Evolutionary conservation across 192 early-diverging fungal species (phyloP).

Genomic region (Backusella liffmaniae): DNA sequence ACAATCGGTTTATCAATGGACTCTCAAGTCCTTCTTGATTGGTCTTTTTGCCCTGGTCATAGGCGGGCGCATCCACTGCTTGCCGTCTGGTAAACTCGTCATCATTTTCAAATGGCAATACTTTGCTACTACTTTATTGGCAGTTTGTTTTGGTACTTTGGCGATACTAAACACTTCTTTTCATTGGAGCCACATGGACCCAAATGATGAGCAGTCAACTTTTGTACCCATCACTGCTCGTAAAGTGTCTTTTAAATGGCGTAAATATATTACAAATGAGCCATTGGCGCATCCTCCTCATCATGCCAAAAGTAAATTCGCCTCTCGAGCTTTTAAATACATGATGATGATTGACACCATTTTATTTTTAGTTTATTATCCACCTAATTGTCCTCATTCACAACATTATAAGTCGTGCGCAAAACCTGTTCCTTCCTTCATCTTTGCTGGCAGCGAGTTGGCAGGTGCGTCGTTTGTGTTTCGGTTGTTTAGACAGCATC

Average conservation of each 20-base stretch:
- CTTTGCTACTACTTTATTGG: constrained; percentile 4
- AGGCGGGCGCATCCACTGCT: constrained; percentile 4
- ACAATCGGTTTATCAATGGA: neutral
- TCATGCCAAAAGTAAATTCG: neutral
- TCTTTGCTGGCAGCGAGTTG: constrained; percentile 52
- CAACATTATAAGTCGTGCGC: constrained; percentile 40
- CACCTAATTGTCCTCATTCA: constrained; percentile 41
- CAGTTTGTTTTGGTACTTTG: constrained; percentile 1
- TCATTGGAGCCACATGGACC: neutral
- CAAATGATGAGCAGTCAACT: neutral
- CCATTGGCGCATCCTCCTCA: neutral
- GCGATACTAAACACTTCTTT: neutral
- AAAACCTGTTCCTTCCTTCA: constrained; percentile 53
- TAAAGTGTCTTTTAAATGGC: constrained; percentile 1
- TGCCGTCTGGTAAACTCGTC: neutral
- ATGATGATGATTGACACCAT: too few relatives aligned
- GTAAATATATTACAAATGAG: constrained; percentile 2
- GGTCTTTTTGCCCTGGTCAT: neutral
- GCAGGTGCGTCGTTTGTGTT: constrained; percentile 43
- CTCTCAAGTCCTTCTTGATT: neutral
- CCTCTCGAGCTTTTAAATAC: neutral
- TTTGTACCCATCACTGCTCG: constrained; percentile 9
- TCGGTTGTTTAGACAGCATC: constrained; percentile 43
- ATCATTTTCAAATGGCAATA: constrained; percentile 17
- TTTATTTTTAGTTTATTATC: constrained; percentile 37